Conservation (phyloP, 208 protist genomes). For the Crithidia sp. region DNA sequence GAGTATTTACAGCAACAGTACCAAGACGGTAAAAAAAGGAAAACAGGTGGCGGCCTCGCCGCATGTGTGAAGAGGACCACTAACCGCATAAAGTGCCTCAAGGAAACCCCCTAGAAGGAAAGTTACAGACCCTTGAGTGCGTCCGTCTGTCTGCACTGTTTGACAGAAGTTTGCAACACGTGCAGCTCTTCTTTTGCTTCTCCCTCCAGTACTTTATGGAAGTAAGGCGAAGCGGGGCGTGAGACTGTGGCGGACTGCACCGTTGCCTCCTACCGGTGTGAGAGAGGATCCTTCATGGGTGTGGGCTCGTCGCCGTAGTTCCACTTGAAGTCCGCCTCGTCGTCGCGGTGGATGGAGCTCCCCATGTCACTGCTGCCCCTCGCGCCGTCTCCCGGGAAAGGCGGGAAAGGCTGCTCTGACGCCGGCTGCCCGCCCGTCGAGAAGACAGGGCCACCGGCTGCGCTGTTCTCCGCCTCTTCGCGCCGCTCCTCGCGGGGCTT, state of each 20-base stretch:
- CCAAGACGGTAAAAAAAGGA: no score
- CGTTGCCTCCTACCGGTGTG: neutral
- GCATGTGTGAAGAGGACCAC: no score
- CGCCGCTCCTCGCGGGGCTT: neutral
- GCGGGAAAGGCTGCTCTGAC: neutral
- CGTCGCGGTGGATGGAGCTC: constrained; percentile 34
- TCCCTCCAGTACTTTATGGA: no score
- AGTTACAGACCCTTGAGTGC: no score
- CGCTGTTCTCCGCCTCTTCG: neutral
- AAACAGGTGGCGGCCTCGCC: no score
- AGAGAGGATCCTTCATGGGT: constrained; percentile 22
- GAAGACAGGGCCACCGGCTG: neutral
- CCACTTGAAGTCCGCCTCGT: constrained; percentile 33
- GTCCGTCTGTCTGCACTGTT: no score
- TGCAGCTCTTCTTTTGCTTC: no score
- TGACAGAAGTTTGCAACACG: no score
- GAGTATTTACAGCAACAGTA: no score
- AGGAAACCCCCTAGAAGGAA: no score
- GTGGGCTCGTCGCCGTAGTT: neutral
- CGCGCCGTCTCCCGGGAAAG: neutral
- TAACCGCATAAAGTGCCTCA: no score
- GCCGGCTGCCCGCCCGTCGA: neutral
- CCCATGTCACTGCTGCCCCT: neutral
- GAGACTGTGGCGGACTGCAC: neutral
- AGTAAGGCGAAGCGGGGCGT: neutral